Evolutionary conservation across 1,284 basidiomycete genomes (phyloP).

Genomic region (Naganishia sp.): DNA sequence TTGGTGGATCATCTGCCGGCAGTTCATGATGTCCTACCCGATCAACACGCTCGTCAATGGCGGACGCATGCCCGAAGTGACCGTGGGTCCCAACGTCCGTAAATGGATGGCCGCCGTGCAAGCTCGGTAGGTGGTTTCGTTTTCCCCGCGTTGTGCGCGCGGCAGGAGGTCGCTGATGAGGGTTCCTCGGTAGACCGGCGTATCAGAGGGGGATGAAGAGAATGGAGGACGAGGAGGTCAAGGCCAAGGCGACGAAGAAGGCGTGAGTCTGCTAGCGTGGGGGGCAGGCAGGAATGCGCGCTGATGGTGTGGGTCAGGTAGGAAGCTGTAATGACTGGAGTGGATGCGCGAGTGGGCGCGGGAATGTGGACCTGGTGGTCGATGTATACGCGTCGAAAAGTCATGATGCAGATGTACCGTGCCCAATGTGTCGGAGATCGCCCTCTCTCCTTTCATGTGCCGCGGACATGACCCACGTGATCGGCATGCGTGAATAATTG

Average conservation of each 20-base stretch:
- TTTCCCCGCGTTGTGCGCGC: not conserved
- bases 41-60: conserved; percentile 29
- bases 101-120: conserved; percentile 31
- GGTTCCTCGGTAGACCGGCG: conserved; percentile 12
- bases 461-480: not conserved
- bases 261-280: conserved; percentile 1
- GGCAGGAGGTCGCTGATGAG: not conserved
- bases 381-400: not conserved
- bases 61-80: conserved; percentile 18
- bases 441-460: not conserved
- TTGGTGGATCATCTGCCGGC: not conserved
- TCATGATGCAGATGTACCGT: not conserved
- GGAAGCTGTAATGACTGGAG: conserved; percentile 8
- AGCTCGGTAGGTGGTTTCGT: conserved; percentile 5
- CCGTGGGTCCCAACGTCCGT: conserved; percentile 15
- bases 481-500: not conserved
- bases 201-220: conserved; percentile 31
- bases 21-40: conserved; percentile 35
- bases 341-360: not conserved
- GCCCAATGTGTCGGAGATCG: not conserved
- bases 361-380: not conserved
- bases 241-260: conserved; percentile 22
- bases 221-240: conserved; percentile 31
- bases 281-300: not conserved
- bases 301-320: conserved; percentile 5